Conservation (phyloP, 169 alveolate species). For the Neospora caninum region DNA sequence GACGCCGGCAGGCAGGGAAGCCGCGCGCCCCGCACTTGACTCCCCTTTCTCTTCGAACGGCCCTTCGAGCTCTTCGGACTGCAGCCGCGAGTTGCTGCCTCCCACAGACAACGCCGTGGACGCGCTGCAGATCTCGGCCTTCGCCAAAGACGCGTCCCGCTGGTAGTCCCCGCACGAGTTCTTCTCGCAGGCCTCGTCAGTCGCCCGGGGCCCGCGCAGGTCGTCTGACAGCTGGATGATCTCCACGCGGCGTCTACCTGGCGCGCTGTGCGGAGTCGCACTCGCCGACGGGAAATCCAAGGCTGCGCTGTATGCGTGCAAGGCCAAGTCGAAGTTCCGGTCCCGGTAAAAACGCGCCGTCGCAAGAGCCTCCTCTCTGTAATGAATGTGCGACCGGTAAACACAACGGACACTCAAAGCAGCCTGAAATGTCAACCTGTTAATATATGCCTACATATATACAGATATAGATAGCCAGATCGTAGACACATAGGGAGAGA, state of each 20-base stretch:
- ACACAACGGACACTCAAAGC: no score
- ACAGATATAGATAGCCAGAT: no score
- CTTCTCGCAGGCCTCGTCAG: not conserved
- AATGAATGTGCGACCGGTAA: not conserved
- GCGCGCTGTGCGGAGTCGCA: not conserved
- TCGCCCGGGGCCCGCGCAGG: not conserved
- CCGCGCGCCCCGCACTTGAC: conserved; percentile 2
- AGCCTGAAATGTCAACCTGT: no score
- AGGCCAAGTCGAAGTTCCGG: conserved; percentile 57
- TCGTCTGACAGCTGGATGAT: not conserved
- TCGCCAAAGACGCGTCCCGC: not conserved
- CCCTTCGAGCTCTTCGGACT: conserved; percentile 56
- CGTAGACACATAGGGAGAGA: no score
- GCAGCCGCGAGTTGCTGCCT: conserved; percentile 59
- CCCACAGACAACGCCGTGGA: conserved; percentile 49
- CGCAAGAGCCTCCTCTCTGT: conserved; percentile 65
- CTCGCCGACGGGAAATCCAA: conserved; percentile 1
- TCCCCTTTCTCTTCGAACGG: not conserved
- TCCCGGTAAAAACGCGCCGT: conserved; percentile 66
- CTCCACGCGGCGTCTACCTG: not conserved
- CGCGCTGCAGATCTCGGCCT: not conserved
- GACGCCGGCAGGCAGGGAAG: conserved; percentile 26
- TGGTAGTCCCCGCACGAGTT: not conserved
- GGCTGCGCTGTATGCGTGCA: conserved; percentile 60
- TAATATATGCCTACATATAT: no score